Base-by-base conservation (phyloP, 208 protist species). In the Trypanosoma avium region DNA sequence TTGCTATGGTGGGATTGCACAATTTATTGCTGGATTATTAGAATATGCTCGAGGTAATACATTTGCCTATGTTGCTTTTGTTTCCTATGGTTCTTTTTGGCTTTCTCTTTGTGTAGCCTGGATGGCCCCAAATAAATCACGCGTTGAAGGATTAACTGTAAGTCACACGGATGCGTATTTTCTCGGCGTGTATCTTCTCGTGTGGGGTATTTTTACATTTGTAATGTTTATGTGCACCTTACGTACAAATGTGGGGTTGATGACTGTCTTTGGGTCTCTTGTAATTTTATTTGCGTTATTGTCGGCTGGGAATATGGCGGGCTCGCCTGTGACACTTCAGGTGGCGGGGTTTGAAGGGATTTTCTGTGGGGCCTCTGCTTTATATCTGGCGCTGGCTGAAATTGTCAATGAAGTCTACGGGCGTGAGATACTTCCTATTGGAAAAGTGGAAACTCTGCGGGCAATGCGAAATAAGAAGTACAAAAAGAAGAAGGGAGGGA, bases 21-120 rank as follows among this genome's bases (percentile, higher is more conserved):
- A 86, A 79, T 19, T 90, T 15, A 52, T 90, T 43, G 71, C 65
- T 12, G 84, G 84, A 3, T n/a, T 90, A 30, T 68, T 90, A 43
- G 76, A 80, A 59, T 86, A 68, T 65, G 36, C 66, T 33, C 55
- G 73, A 4, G 71, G 71, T 30, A 83, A 87, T 67, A 81, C 71
- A 24, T 87, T 91, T 53, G 81, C 70, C 6, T 75, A 46, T 40
- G 65, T 83, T 7, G 65, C 75, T 21, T 85, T 79, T 46, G 38
- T 54, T 3, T 61, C 59, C 21, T 90, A 82, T 62, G 80, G 79
- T 6, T 19, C 72, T 45, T 90, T 90, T 71, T 90, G 76, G 77
- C 60, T 86, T 2, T 67, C 72, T 12, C 60, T 78, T n/a, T 70
- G 75, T 43, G 70, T 58, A 35, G 38, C 75, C 9, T 84, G 75